A percentile compares a stretch with the other conserved stretches of the same genome.
Evolutionary conservation across 78 protist species (phyloP).

Genomic region (Monocercomonoides exilis): DNA sequence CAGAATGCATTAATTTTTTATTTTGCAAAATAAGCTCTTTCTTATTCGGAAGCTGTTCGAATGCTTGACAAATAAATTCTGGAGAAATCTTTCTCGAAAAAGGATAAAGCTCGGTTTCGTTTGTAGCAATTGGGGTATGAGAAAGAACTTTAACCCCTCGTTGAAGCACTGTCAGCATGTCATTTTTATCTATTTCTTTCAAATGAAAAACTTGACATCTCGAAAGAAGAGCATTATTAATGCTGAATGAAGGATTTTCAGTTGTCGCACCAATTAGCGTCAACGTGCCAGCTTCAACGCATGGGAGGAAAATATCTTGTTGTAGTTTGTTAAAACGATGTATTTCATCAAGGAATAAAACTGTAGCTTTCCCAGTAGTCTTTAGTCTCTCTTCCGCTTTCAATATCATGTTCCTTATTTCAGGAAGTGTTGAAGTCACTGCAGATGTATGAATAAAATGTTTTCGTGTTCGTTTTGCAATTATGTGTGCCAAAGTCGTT

Average conservation of each 20-base stretch:
- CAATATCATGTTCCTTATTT: neutral
- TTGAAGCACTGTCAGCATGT: neutral
- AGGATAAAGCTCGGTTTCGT: no score
- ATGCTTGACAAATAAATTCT: no score
- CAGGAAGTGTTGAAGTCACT: neutral
- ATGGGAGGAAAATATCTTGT: constrained; percentile 19
- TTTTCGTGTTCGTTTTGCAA: neutral
- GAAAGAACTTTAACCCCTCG: neutral
- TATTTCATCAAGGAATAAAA: constrained; percentile 26
- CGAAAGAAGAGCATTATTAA: constrained; percentile 14
- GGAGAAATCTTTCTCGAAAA: no score
- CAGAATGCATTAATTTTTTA: neutral
- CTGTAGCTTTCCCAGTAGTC: neutral
- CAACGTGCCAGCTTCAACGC: neutral
- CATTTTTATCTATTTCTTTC: neutral
- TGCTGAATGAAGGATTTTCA: constrained; percentile 19
- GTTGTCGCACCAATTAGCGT: constrained; percentile 27
- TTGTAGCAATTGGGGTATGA: no score
- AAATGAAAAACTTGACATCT: neutral
- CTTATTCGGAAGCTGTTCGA: no score
- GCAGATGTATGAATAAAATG: neutral
- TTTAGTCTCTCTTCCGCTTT: neutral
- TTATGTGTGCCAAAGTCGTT: constrained; percentile 1
- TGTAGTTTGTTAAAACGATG: constrained; percentile 20
- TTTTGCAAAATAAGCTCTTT: neutral